Conservation (phyloP, 208 protist genomes). For the Acanthamoeba triangularis region DNA sequence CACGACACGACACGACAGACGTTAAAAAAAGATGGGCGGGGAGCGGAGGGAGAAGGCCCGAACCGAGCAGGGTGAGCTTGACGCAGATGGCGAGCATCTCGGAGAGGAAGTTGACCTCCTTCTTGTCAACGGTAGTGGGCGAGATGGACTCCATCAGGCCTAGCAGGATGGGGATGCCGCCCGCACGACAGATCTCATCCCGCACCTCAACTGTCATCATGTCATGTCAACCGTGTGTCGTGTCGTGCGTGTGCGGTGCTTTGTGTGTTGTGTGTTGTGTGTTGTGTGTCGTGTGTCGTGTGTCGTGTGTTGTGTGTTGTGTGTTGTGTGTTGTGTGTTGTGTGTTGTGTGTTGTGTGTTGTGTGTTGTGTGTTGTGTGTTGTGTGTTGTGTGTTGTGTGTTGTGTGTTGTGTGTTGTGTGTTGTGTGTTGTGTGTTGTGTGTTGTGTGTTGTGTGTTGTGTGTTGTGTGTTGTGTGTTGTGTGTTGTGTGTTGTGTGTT, state of each 20-base stretch:
- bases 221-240: too few species aligned
- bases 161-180: slow-evolving; percentile 8
- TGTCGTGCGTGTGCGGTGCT: too few species aligned
- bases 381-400: neutral
- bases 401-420: neutral
- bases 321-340: too few species aligned
- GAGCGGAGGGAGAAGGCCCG: neutral
- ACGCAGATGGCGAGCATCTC: slow-evolving; percentile 14
- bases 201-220: neutral
- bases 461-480: too few species aligned
- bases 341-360: too few species aligned
- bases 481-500: neutral
- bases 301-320: too few species aligned
- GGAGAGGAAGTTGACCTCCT: slow-evolving; percentile 38
- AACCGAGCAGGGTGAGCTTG: slow-evolving; percentile 24
- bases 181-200: slow-evolving; percentile 35
- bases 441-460: too few species aligned
- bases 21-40: neutral
- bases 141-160: neutral
- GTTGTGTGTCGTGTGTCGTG: neutral
- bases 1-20: neutral
- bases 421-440: too few species aligned
- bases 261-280: neutral
- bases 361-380: neutral
- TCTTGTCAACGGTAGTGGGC: neutral